phyloP scores from a whole-genome alignment of 2,329 filamentous ascomycete species.

The Paraphaeosphaeria sporulosa region DNA sequence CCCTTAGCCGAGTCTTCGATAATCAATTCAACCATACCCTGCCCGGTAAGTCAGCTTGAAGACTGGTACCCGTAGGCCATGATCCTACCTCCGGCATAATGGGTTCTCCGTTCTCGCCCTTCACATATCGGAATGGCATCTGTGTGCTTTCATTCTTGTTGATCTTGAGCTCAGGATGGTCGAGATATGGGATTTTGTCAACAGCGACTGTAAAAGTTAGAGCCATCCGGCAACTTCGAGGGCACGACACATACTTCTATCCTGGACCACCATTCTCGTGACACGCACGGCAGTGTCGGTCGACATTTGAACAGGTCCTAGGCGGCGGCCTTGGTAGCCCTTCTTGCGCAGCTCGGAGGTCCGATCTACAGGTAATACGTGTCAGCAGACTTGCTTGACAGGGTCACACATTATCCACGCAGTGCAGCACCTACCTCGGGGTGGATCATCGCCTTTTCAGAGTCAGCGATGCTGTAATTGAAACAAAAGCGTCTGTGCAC shows the following conservation, averaged over 20 bases:
- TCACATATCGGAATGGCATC: conserved; percentile 98
- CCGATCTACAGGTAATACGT: conserved; percentile 67
- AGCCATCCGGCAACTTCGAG: conserved; percentile 5
- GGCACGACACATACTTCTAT: conserved; percentile 70
- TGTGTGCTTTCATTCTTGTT: conserved; percentile 92
- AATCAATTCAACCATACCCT: conserved; percentile 96
- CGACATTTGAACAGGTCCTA: conserved; percentile 96
- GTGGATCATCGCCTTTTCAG: conserved; percentile 83
- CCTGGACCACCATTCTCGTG: conserved; percentile 85
- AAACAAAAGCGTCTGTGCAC: conserved; percentile 24
- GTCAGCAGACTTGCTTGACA: conserved; percentile 29
- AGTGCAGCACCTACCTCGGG: conserved; percentile 70
- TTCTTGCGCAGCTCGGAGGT: conserved; percentile 96
- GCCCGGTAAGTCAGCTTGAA: conserved; percentile 30
- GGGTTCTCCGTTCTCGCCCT: conserved; percentile 74
- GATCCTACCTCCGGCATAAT: conserved; percentile 85
- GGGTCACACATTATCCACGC: conserved; percentile 12
- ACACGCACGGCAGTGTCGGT: conserved; percentile 97
- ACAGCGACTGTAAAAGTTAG: conserved; percentile 68
- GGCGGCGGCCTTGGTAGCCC: conserved; percentile 83
- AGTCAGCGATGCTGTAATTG: conserved; percentile 31
- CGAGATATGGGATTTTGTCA: conserved; percentile 80
- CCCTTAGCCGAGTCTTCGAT: conserved; percentile 92
- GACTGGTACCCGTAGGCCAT: conserved; percentile 20
- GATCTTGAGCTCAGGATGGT: conserved; percentile 88